phyloP scores from a whole-genome alignment of 177 flowering plant species.

The Vitis hybrid region DNA sequence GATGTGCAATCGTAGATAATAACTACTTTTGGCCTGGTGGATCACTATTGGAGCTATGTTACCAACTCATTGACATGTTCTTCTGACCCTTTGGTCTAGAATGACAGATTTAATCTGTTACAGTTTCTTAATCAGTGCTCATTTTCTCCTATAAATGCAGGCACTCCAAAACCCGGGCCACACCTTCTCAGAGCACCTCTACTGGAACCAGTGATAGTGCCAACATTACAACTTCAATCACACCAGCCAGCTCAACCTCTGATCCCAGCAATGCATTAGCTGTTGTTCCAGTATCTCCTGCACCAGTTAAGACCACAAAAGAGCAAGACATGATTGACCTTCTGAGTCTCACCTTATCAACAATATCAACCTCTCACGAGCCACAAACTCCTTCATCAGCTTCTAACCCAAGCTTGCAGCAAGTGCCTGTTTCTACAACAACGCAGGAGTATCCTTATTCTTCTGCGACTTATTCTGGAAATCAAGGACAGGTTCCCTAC shows the following conservation, averaged over 20 bases:
- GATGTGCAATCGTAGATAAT: neutral
- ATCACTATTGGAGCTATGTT: neutral
- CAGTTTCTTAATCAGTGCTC: neutral
- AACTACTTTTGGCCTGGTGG: neutral
- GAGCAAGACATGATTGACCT: conserved; percentile 88
- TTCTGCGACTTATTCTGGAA: conserved; percentile 35
- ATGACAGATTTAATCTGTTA: neutral
- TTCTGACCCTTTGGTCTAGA: neutral
- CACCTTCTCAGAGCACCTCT: conserved; percentile 29
- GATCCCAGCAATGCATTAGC: conserved; percentile 51
- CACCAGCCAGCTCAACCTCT: conserved; percentile 20
- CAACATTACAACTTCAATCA: conserved; percentile 14
- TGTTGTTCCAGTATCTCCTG: conserved; percentile 47
- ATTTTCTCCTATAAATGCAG: conserved; percentile 38
- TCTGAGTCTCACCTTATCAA: conserved; percentile 70
- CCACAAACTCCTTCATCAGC: conserved; percentile 31
- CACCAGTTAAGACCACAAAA: conserved; percentile 51
- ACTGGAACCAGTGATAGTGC: conserved; percentile 22
- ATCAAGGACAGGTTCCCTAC: conserved; percentile 37
- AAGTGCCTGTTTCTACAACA: conserved; percentile 36
- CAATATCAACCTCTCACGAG: conserved; percentile 36
- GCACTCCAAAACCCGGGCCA: conserved; percentile 45
- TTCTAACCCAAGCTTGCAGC: conserved; percentile 31
- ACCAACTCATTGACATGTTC: neutral
- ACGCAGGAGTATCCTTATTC: conserved; percentile 31